Conservation (phyloP, 2,329 filamentous ascomycete genomes). For the Macrophomina phaseolina region DNA sequence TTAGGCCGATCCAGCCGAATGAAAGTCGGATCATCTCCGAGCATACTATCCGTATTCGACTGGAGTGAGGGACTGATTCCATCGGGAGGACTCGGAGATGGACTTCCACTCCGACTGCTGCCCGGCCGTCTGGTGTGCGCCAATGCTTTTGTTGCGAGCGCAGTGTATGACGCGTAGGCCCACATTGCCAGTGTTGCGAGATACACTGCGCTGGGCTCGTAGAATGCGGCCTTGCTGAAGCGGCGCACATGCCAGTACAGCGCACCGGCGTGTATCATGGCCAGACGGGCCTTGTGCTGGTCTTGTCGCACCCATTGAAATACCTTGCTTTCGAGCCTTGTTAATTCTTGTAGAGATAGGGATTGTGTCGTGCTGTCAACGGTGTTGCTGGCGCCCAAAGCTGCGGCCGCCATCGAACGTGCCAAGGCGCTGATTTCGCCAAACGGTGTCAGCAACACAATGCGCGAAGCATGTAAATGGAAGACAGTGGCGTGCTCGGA, state of each 20-base stretch:
- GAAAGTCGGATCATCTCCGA: conserved; percentile 45
- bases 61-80: background rate
- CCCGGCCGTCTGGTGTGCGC: background rate
- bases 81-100: background rate
- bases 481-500: conserved; percentile 62
- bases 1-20: conserved; percentile 63
- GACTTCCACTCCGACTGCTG: background rate
- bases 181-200: conserved; percentile 55
- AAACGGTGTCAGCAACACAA: conserved; percentile 58
- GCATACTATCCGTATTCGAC: conserved; percentile 17
- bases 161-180: conserved; percentile 49
- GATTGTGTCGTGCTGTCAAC: background rate
- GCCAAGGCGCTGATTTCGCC: conserved; percentile 53
- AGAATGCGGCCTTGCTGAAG: conserved; percentile 55
- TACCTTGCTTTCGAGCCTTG: conserved; percentile 39
- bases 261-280: conserved; percentile 60
- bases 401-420: conserved; percentile 36
- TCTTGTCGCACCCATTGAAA: conserved; percentile 58
- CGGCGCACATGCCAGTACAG: conserved; percentile 60
- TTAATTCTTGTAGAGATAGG: background rate
- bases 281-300: conserved; percentile 60
- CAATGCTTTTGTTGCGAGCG: background rate
- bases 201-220: conserved; percentile 54
- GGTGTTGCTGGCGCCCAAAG: conserved; percentile 30
- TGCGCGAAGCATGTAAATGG: conserved; percentile 61